Evolutionary conservation across 768 basidiomycete genomes (phyloP), one percentile per base, ranked within the genome.

Genomic region (Lanmaoa rubissima): DNA sequence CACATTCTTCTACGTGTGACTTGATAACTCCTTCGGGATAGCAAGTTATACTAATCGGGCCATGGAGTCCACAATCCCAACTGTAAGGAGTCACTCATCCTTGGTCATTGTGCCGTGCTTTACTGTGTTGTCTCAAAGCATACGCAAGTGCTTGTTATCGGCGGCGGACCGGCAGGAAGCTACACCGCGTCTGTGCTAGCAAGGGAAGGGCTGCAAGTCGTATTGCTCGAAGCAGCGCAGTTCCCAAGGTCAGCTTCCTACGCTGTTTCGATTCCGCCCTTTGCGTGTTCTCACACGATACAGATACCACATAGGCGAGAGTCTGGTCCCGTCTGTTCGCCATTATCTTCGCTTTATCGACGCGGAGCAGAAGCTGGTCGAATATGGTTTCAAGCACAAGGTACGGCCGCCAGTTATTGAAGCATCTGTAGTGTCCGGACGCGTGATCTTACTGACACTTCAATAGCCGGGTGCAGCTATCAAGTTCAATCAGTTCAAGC

Each of bases 111-210:
- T 19, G 36, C 19, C 9, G 12, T 44, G 26, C 4, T 36, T 55
- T 12, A 55, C 52, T 11, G 39, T n/a, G 6, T 26, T 13, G 3
- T 36, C 44, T 28, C 36, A 24, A 47, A 71, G 70, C 71, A 62
- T 14, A 36, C 63, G 0, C 67, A 71, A 32, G 64, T 71, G 11
- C 77, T 82, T 40, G 78, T 86, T 34, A 69, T 86, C 13, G 84
- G 84, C 10, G 84, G 85, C 48, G 85, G 84, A 16, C 85, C 85
- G 1, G 80, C 76, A 8, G 85, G 85, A 31, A 78, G 76, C 58
- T 85, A 79, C 57, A 71, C 82, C n/a, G 82, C 84, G 2, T 68
- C 81, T 6, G 77, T 74, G 31, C 76, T 86, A 6, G 80, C 81
- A 11, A 70, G 78, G n/a, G 85, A 86, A 63, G 83, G 83, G 4